Percentiles rank a stretch among this genome's conserved stretches.
These are phyloP conservation scores for Trichoderma simmonsii DNA, from an alignment of 2,329 filamentous ascomycete genomes.

Conservation along the genomic window DNA sequence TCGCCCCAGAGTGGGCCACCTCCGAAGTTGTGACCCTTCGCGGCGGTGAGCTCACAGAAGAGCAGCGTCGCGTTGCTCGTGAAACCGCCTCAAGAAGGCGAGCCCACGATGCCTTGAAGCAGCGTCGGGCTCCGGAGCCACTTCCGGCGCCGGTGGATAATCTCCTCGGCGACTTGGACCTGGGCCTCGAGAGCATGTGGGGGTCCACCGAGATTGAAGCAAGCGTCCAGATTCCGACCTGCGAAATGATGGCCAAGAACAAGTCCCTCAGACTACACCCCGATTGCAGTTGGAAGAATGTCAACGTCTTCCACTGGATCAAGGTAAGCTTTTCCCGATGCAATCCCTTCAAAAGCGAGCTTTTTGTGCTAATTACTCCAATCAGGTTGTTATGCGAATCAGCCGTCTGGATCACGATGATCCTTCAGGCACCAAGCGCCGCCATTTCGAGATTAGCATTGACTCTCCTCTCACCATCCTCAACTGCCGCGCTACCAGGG, in stretches of 20 bases:
- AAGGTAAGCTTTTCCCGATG: constrained; percentile 59
- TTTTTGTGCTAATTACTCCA: constrained; percentile 17
- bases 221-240: constrained; percentile 87
- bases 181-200: constrained; percentile 67
- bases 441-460: constrained; percentile 94
- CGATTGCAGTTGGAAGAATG: constrained; percentile 90
- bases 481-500: constrained; percentile 87
- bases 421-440: constrained; percentile 65
- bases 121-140: constrained; percentile 36
- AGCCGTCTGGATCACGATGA: constrained; percentile 79
- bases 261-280: constrained; percentile 67
- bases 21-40: constrained; percentile 74
- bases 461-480: constrained; percentile 93
- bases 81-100: constrained; percentile 47
- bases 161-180: constrained; percentile 74
- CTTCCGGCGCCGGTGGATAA: constrained; percentile 61
- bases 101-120: constrained; percentile 50
- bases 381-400: constrained; percentile 83
- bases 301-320: constrained; percentile 94
- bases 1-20: constrained; percentile 68
- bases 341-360: not conserved
- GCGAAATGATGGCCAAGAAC: constrained; percentile 78
- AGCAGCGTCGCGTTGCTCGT: constrained; percentile 48
- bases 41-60: constrained; percentile 68
- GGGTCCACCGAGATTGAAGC: constrained; percentile 93